These are phyloP conservation scores for Glomus cerebriforme DNA, from an alignment of 192 early-diverging fungal species.

Conservation along the genomic window DNA sequence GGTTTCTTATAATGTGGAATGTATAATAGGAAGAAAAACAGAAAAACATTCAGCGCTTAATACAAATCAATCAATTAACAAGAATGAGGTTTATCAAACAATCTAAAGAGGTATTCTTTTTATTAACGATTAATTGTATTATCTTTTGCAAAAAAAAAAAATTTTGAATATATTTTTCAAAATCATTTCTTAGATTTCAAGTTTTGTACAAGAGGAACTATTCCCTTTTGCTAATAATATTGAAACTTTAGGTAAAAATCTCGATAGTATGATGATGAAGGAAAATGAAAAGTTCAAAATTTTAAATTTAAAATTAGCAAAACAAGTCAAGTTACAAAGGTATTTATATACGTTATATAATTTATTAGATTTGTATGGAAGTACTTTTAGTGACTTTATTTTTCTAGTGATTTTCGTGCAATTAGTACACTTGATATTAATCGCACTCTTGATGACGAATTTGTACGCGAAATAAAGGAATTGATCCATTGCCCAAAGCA, in stretches of 20 bases:
- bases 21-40: constrained; percentile 16
- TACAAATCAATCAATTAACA: neutral
- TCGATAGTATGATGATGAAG: constrained; percentile 2
- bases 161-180: neutral
- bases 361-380: neutral
- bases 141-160: neutral
- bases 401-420: neutral
- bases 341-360: neutral
- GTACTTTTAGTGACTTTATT: neutral
- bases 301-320: neutral
- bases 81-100: neutral
- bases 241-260: constrained; percentile 16
- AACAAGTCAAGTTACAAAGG: constrained; percentile 20
- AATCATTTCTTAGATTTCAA: neutral
- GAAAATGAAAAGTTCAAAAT: constrained; percentile 14
- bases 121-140: neutral
- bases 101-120: constrained; percentile 14
- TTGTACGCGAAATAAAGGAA: constrained; percentile 10
- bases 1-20: neutral
- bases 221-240: neutral
- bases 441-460: constrained; percentile 1
- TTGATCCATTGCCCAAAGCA: neutral
- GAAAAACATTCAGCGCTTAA: neutral
- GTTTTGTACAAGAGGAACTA: constrained; percentile 6
- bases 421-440: constrained; percentile 17